Conservation (phyloP, 148 eudicot species). For the Pharnaceum exiguum region DNA sequence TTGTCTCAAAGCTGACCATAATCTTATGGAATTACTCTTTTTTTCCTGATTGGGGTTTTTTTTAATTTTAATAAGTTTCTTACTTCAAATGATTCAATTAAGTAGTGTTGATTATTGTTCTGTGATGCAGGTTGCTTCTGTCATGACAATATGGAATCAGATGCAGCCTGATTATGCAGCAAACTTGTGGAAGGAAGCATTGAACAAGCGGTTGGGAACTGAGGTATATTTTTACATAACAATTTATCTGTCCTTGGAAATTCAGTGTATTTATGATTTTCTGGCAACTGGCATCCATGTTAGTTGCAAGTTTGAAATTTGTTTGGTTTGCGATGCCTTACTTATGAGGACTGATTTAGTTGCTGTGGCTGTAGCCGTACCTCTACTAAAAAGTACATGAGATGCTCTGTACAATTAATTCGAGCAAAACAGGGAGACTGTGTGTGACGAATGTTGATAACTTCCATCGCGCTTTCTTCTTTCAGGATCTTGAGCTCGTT, state of each 20-base stretch:
- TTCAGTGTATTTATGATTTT: no score
- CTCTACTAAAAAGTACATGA: background rate
- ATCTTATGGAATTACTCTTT: no score
- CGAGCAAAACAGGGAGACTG: no score
- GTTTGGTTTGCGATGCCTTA: background rate
- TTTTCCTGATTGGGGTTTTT: background rate
- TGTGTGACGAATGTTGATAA: background rate
- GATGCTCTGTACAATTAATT: no score
- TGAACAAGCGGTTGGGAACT: constrained; percentile 91
- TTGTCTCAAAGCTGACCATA: no score
- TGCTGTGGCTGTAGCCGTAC: background rate
- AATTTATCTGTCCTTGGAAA: background rate
- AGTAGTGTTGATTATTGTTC: background rate
- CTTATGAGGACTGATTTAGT: background rate
- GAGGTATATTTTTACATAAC: constrained; percentile 33
- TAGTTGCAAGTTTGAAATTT: no score
- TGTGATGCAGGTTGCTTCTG: constrained; percentile 77
- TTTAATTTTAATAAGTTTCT: background rate
- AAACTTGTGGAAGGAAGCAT: constrained; percentile 90
- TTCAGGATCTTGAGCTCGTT: constrained; percentile 73
- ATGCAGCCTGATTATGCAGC: constrained; percentile 87
- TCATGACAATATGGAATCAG: constrained; percentile 87
- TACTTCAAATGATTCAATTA: background rate
- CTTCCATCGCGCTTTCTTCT: background rate
- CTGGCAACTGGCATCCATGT: no score